These are phyloP conservation scores for Xerocomus tenax DNA, from an alignment of 1,284 basidiomycete genomes.

Conservation along the genomic window DNA sequence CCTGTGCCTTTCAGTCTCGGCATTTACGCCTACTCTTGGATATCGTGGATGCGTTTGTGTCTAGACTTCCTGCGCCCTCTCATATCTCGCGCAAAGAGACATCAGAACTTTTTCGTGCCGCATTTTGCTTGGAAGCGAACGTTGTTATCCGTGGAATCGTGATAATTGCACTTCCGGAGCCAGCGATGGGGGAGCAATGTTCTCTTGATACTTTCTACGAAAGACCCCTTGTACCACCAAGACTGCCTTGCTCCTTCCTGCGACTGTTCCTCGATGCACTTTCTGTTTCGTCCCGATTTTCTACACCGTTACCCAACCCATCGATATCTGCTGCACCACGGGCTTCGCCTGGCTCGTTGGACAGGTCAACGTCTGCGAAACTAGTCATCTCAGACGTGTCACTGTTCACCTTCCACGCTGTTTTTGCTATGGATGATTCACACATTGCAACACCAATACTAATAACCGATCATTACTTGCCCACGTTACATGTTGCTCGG, in stretches of 20 bases:
- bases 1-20: conserved; percentile 44
- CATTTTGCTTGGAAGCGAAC: conserved; percentile 30
- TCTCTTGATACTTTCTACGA: conserved; percentile 40
- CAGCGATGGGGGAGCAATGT: not conserved
- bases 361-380: conserved; percentile 27
- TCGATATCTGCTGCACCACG: conserved; percentile 5
- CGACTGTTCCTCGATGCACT: conserved; percentile 52
- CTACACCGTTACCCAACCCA: conserved; percentile 5
- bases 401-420: conserved; percentile 39
- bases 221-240: conserved; percentile 49
- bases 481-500: conserved; percentile 39
- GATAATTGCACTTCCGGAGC: conserved; percentile 37
- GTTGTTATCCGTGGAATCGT: conserved; percentile 44
- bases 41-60: conserved; percentile 34
- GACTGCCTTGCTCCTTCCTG: conserved; percentile 41
- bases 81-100: conserved; percentile 6
- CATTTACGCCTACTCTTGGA: conserved; percentile 45
- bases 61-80: conserved; percentile 24
- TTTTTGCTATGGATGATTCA: conserved; percentile 19
- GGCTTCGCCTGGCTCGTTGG: not conserved
- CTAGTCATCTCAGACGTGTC: conserved; percentile 42
- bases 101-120: conserved; percentile 7
- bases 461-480: conserved; percentile 53
- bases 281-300: conserved; percentile 30
- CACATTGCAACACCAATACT: conserved; percentile 49